Evolutionary conservation across 2,329 filamentous ascomycete genomes (phyloP), one percentile per base, ranked within the genome.

Genomic region (Plenodomus lindquistii): DNA sequence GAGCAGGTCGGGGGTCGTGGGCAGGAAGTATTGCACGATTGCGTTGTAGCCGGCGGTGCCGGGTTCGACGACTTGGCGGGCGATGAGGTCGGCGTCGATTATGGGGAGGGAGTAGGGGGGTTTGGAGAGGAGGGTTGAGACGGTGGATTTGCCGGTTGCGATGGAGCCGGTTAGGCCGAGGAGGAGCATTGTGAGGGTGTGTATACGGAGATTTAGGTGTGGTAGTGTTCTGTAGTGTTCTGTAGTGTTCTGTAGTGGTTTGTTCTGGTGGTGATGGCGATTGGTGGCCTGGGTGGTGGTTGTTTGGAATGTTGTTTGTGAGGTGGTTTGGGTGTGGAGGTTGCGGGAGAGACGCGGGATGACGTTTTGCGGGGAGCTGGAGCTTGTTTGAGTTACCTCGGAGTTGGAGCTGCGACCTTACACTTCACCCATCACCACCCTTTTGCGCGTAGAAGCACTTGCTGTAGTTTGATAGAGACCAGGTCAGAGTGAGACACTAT

Each of bases 121-220:
- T 4, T 84, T 80, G 42, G 88, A 85, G 63, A 99, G 88, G 61
- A 96, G 82, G 34, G 82, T 80, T 21, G 94, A 96, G 46, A 97
- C 91, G 59, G 93, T 99, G 38, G 93, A 96, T 82, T 99, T 99
- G 72, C 94, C 94, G 5, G 94, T 99, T 52, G 94, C 94, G 69
- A 99, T 97, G 52, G 92, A 96, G 70, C 94, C 94, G 8, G 94
- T 99, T 20, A 99, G 85, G 48, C 94, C 94, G 63, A 99, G 91
- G 66, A 99, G 85, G 40, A 97, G 84, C 94, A 97, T 97, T 16
- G 35, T 60, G 50, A 13, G 16, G 38, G 18, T 8, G 18, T 22
- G 3, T 40, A 13, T 4, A 19, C 5, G n/a, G 17, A n/a, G 13
- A 18, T n/a, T 1, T 16, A 40, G 37, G 37, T 40, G 44, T 20